phyloP scores from a whole-genome alignment of 352 stramenopile species.

The Phytophthora agathidicida region DNA sequence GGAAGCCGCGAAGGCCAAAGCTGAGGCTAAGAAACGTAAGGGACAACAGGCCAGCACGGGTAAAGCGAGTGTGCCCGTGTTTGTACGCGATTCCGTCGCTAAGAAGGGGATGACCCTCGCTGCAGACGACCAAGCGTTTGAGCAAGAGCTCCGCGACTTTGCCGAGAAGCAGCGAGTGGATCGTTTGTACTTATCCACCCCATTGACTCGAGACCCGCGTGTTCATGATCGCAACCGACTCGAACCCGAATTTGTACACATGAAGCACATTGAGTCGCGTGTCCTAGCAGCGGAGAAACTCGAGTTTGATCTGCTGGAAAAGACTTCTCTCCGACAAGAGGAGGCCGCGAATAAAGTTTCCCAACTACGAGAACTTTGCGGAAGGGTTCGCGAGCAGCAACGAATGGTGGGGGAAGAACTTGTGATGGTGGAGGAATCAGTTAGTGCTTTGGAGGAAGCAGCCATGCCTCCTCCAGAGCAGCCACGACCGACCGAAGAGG shows the following conservation, averaged over 20 bases:
- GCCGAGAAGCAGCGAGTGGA: slow-evolving; percentile 48
- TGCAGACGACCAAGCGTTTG: slow-evolving; percentile 61
- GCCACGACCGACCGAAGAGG: slow-evolving; percentile 39
- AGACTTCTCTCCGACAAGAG: slow-evolving; percentile 59
- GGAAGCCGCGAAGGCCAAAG: slow-evolving; percentile 52
- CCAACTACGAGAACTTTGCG: slow-evolving; percentile 40
- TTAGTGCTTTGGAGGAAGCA: slow-evolving; percentile 36
- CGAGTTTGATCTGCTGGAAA: slow-evolving; percentile 76
- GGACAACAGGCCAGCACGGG: slow-evolving; percentile 18
- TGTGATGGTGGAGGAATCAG: slow-evolving; percentile 24
- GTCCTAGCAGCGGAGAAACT: slow-evolving; percentile 57
- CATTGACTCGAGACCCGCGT: slow-evolving; percentile 45
- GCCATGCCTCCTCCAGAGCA: slow-evolving; percentile 25
- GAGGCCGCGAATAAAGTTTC: slow-evolving; percentile 45
- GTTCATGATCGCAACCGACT: slow-evolving; percentile 43
- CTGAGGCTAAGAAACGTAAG: slow-evolving; percentile 41
- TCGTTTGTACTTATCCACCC: slow-evolving; percentile 52
- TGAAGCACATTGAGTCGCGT: slow-evolving; percentile 60
- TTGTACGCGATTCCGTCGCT: slow-evolving; percentile 50
- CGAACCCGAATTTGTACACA: slow-evolving; percentile 68
- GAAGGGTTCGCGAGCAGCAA: slow-evolving; percentile 41
- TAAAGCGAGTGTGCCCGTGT: slow-evolving; percentile 42
- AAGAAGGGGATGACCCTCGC: slow-evolving; percentile 61
- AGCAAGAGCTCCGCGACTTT: slow-evolving; percentile 61
- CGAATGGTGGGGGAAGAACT: slow-evolving; percentile 38